These are phyloP conservation scores for Neckera pumila DNA, from an alignment of 225 moss, liverwort and hornwort genomes.

Conservation along the genomic window DNA sequence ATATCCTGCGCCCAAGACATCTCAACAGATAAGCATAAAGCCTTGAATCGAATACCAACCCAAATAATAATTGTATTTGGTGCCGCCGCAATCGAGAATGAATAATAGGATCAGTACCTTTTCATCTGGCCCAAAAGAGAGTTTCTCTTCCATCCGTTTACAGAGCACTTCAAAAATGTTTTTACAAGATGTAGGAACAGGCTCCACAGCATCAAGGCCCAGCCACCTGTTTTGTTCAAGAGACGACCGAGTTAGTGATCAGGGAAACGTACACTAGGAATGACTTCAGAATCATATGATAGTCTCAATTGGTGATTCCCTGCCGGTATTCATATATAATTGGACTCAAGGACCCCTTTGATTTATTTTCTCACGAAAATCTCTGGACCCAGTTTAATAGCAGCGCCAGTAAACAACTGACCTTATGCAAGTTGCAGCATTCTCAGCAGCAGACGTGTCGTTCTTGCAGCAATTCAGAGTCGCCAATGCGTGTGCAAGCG, in stretches of 20 bases:
- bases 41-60: not conserved
- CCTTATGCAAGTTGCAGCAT: slow-evolving; percentile 68
- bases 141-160: slow-evolving; percentile 72
- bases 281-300: not conserved
- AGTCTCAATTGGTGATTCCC: not conserved
- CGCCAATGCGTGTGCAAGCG: slow-evolving; percentile 26
- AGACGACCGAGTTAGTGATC: not conserved
- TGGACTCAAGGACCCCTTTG: not conserved
- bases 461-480: slow-evolving; percentile 42
- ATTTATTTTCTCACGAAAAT: not conserved
- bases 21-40: not conserved
- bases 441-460: slow-evolving; percentile 35
- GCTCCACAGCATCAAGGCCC: slow-evolving; percentile 53
- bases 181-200: slow-evolving; percentile 56
- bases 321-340: not conserved
- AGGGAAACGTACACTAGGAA: not conserved
- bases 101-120: slow-evolving; percentile 31
- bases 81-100: not conserved
- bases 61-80: not conserved
- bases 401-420: not conserved
- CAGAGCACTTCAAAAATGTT: slow-evolving; percentile 71
- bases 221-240: slow-evolving; percentile 54
- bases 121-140: slow-evolving; percentile 62
- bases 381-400: not conserved
- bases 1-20: slow-evolving; percentile 49